phyloP scores from a whole-genome alignment of 352 stramenopile genomes.

The Thraustochytrium aureum region DNA sequence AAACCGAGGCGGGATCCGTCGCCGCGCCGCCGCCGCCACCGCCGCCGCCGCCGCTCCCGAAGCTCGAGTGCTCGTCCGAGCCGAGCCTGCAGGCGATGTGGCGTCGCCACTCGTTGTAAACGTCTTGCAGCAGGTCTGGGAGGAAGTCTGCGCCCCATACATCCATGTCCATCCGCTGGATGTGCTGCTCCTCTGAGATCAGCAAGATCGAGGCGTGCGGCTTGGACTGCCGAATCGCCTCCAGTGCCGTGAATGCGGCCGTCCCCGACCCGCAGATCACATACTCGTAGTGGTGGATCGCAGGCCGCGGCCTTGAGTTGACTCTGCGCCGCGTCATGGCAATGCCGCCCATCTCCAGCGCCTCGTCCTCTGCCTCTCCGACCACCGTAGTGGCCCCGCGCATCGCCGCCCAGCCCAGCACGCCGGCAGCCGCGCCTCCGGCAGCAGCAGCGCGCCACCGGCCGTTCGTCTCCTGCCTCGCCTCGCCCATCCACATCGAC shows the following conservation, averaged over 20 bases:
- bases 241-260: slow-evolving; percentile 79
- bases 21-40: no score
- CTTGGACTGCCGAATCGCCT: slow-evolving; percentile 79
- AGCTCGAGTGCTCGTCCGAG: slow-evolving; percentile 61
- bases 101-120: slow-evolving; percentile 84
- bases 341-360: no score
- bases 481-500: no score
- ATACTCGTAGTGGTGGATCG: slow-evolving; percentile 67
- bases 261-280: slow-evolving; percentile 82
- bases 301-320: slow-evolving; percentile 54
- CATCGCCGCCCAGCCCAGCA: no score
- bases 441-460: no score
- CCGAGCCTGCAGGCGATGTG: slow-evolving; percentile 76
- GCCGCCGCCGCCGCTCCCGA: not conserved
- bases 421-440: no score
- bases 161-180: slow-evolving; percentile 58
- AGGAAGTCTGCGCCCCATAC: slow-evolving; percentile 54
- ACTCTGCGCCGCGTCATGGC: no score
- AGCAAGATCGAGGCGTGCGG: slow-evolving; percentile 79
- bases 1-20: no score
- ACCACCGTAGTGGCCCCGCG: no score
- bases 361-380: no score
- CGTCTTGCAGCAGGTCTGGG: slow-evolving; percentile 68
- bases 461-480: no score
- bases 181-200: slow-evolving; percentile 67